phyloP scores from a whole-genome alignment of 352 stramenopile species.

The Phytopythium sindhum region DNA sequence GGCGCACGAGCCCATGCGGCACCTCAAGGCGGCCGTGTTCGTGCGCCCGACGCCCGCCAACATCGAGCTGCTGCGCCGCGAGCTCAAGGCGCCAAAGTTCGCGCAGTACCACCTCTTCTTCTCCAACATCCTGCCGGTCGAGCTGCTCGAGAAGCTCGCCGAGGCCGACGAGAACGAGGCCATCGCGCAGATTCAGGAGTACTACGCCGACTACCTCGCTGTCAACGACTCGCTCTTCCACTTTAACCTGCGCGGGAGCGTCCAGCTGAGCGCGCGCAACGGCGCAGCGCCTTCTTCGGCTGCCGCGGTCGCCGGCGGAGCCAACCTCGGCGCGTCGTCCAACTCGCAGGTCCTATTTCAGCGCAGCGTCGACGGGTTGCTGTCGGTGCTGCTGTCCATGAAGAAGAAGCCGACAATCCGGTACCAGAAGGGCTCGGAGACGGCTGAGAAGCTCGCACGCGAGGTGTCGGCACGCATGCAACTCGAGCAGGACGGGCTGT shows the following conservation, averaged over 20 bases:
- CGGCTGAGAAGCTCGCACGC: slow-evolving; percentile 91
- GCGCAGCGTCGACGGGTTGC: slow-evolving; percentile 91
- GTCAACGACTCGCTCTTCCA: slow-evolving; percentile 98
- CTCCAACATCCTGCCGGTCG: slow-evolving; percentile 93
- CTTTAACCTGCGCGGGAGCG: slow-evolving; percentile 87
- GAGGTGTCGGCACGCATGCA: slow-evolving; percentile 95
- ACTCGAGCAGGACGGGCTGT: slow-evolving; percentile 93
- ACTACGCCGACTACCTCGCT: slow-evolving; percentile 98
- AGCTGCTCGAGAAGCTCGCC: slow-evolving; percentile 94
- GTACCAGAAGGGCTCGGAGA: slow-evolving; percentile 92
- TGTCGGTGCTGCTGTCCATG: slow-evolving; percentile 93
- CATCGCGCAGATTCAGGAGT: slow-evolving; percentile 96
- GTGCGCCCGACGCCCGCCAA: slow-evolving; percentile 92
- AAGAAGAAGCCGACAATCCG: slow-evolving; percentile 96
- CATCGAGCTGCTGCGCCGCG: slow-evolving; percentile 88
- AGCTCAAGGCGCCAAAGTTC: slow-evolving; percentile 95
- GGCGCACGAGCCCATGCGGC: slow-evolving; percentile 82
- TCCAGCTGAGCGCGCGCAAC: slow-evolving; percentile 49
- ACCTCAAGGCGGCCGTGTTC: slow-evolving; percentile 95
- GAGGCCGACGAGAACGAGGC: slow-evolving; percentile 94
- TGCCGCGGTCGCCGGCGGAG: slow-evolving; percentile 35
- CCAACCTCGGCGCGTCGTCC: slow-evolving; percentile 17
- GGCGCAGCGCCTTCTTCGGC: slow-evolving; percentile 27
- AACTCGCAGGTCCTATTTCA: slow-evolving; percentile 61
- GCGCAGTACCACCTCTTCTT: slow-evolving; percentile 99